phyloP scores from a whole-genome alignment of 78 protist genomes.

The Diacronema lutheri region DNA sequence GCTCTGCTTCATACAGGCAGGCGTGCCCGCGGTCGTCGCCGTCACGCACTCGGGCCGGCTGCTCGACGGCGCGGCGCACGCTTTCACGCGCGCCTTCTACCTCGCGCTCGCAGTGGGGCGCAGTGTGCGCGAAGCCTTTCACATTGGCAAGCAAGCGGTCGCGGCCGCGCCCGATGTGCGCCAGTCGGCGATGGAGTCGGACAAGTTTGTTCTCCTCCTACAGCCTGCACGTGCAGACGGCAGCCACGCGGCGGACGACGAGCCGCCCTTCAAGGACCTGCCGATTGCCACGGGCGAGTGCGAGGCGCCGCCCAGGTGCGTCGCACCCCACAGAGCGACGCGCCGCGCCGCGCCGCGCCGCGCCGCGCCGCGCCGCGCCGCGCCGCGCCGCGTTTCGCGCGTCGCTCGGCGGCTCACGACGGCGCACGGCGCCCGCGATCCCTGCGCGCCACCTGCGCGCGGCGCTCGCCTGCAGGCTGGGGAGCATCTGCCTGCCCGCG shows the following conservation, averaged over 20 bases:
- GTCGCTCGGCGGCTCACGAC: too few species aligned
- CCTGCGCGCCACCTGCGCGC: not conserved
- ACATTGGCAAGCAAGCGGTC: not conserved
- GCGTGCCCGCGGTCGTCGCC: not conserved
- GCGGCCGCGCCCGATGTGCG: not conserved
- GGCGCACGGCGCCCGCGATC: too few species aligned
- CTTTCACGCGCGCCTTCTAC: slow-evolving; percentile 8
- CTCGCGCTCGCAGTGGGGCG: not conserved
- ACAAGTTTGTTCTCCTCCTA: not conserved
- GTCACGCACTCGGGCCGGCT: not conserved
- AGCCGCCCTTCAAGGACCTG: not conserved
- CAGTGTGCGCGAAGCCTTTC: not conserved
- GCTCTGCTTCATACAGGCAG: not conserved
- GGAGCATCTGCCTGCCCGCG: not conserved
- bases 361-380: too few species aligned
- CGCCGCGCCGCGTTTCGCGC: too few species aligned
- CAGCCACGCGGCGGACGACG: not conserved
- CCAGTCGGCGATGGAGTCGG: not conserved
- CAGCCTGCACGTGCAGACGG: too few species aligned
- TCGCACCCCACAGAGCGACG: too few species aligned
- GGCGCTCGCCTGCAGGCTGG: not conserved
- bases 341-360: too few species aligned
- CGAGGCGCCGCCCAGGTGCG: too few species aligned
- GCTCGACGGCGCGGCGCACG: not conserved
- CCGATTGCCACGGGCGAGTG: too few species aligned